phyloP scores from a whole-genome alignment of 2,329 filamentous ascomycete genomes.

The Trichoderma sp. region DNA sequence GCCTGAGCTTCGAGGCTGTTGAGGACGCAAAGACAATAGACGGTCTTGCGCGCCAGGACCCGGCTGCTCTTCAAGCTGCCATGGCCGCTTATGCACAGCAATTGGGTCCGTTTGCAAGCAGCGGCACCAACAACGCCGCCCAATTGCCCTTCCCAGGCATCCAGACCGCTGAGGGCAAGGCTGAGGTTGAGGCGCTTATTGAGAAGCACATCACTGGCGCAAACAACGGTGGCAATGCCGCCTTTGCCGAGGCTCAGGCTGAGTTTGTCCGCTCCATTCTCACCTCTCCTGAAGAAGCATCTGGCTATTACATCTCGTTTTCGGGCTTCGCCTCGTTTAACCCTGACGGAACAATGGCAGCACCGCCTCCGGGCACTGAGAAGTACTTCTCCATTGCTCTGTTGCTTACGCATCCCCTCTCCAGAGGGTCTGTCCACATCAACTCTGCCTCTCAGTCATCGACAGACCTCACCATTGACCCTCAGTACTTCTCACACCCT shows the following conservation, averaged over 20 bases:
- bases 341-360: slow-evolving; percentile 25
- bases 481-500: slow-evolving; percentile 54
- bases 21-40: slow-evolving; percentile 29
- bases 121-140: slow-evolving; percentile 11
- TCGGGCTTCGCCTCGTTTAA: slow-evolving; percentile 25
- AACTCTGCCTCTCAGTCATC: slow-evolving; percentile 22
- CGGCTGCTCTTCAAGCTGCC: slow-evolving; percentile 32
- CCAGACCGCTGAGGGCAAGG: background rate
- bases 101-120: slow-evolving; percentile 12
- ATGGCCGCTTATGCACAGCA: slow-evolving; percentile 33
- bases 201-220: background rate
- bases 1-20: slow-evolving; percentile 20
- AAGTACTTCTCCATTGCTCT: slow-evolving; percentile 56
- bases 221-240: background rate
- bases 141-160: slow-evolving; percentile 5
- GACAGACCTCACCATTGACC: slow-evolving; percentile 49
- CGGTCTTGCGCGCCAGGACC: slow-evolving; percentile 32
- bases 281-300: slow-evolving; percentile 6
- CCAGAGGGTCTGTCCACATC: slow-evolving; percentile 60
- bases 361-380: slow-evolving; percentile 32
- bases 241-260: slow-evolving; percentile 9
- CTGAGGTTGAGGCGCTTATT: slow-evolving; percentile 15
- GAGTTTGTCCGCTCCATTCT: slow-evolving; percentile 14
- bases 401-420: slow-evolving; percentile 60
- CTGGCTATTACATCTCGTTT: slow-evolving; percentile 13